Conservation (phyloP, 164 flowering plant species). For the Kalanchoe fedtschenkoi region DNA sequence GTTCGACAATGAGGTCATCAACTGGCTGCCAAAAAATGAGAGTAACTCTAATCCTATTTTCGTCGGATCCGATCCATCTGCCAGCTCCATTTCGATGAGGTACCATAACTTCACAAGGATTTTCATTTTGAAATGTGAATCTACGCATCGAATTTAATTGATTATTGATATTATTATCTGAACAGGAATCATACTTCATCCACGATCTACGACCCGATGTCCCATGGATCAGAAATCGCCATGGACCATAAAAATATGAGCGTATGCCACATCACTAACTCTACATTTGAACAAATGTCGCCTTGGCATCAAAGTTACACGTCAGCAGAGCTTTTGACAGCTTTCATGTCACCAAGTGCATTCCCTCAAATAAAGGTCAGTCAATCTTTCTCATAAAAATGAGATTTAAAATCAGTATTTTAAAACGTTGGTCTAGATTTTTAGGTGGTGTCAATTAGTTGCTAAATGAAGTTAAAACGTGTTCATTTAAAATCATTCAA, state of each 20-base stretch:
- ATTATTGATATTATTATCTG: neutral
- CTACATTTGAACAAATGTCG: neutral
- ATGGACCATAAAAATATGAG: neutral
- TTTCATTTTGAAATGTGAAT: neutral
- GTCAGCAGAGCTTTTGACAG: slow-evolving; percentile 8
- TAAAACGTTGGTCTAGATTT: too few relatives aligned
- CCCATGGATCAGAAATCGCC: neutral
- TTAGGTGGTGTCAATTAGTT: too few relatives aligned
- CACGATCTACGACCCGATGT: neutral
- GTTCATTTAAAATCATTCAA: too few relatives aligned
- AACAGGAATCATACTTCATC: slow-evolving; percentile 1
- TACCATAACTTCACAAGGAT: neutral
- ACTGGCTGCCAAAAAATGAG: slow-evolving; percentile 7
- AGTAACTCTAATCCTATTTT: neutral
- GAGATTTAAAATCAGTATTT: too few relatives aligned
- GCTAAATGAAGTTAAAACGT: too few relatives aligned
- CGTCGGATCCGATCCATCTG: slow-evolving; percentile 1
- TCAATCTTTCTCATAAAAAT: neutral
- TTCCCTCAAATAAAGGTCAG: slow-evolving; percentile 8
- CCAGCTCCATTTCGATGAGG: slow-evolving; percentile 5
- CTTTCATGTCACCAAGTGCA: slow-evolving; percentile 8
- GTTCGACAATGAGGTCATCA: slow-evolving; percentile 5
- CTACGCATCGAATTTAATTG: neutral
- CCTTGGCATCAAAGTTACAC: slow-evolving; percentile 8
- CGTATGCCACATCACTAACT: slow-evolving; percentile 1